Evolutionary conservation across 148 eudicot species (phyloP).

Genomic region (Nepenthes gracilis): DNA sequence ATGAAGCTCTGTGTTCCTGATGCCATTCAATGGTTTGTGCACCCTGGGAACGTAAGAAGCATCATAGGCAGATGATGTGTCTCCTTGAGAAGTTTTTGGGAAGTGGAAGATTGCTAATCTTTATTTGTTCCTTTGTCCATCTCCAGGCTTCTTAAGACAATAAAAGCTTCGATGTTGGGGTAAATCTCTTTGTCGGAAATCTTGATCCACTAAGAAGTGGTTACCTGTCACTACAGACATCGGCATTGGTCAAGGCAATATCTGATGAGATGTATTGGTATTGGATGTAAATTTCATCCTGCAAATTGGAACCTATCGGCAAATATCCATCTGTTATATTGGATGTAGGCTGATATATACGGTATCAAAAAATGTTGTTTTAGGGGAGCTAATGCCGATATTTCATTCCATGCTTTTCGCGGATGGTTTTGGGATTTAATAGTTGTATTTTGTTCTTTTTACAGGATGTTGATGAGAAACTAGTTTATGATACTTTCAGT

Average conservation of each 20-base stretch:
- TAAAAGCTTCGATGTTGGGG: constrained; percentile 96
- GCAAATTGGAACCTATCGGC: too few species aligned
- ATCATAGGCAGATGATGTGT: neutral
- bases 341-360: too few species aligned
- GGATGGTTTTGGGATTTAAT: neutral
- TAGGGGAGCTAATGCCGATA: too few species aligned
- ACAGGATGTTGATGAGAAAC: constrained; percentile 96
- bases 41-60: too few species aligned
- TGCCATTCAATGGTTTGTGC: neutral
- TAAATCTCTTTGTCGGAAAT: constrained; percentile 93
- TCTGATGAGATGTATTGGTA: too few species aligned
- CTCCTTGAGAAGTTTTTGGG: neutral
- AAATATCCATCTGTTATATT: too few species aligned
- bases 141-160: constrained; percentile 94
- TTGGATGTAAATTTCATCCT: too few species aligned
- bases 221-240: neutral
- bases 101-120: neutral
- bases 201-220: constrained; percentile 72
- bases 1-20: neutral
- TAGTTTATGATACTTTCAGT: constrained; percentile 88
- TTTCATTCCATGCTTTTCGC: neutral
- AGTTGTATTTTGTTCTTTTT: constrained; percentile 4
- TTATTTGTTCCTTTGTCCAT: constrained; percentile 1
- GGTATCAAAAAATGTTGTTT: too few species aligned
- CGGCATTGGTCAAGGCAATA: too few species aligned